Base-by-base conservation (phyloP, 768 basidiomycete genomes). In the Mycena metata region DNA sequence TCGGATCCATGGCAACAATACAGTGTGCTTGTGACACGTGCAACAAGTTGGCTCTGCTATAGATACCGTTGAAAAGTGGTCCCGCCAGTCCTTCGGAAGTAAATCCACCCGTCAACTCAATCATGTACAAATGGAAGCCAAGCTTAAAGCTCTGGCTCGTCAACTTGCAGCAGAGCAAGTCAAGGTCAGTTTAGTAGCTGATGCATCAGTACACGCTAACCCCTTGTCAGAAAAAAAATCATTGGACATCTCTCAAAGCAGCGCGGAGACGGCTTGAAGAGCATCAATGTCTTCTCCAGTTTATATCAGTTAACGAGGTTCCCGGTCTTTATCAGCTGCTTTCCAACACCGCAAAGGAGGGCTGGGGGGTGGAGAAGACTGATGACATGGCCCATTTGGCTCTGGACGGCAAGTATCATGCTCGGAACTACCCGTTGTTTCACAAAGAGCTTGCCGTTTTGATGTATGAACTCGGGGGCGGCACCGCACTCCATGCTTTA, bases 401-500 rank as follows among this genome's bases (percentile, higher is more conserved):
- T 2, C 6, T 75, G 1, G 41, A 60, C 5, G 76, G 77, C 0
- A 47, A 42, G 35, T 79, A 79, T 56, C 66, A 65, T 33, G 60
- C 76, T 0, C 41, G 57, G 7, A 76, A 72, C 50, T 79, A 69
- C 56, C 69, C 58, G 12, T 69, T 75, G 7, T 43, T 72, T 12
- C 74, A 80, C 56, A 45, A 42, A 15, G 75, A 79, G 45, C 71
- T 79, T 5, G 72, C 78, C 17, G 72, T 72, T 3, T 64, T 71
- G 0, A 66, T 76, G 0, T 78, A 76, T 54, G 75, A 77, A 50
- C 66, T 79, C 16, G 78, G 79, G 42, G 79, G 78, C 36, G 76
- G 69, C 6, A 72, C 73, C 15, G 74, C 76, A 3, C 67, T 79
- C 16, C 63, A 79, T 68, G 78, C 78, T 1, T 64, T 78, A 17